Evolutionary conservation across 169 alveolate genomes (phyloP).

Genomic region (Perkinsus chesapeaki): DNA sequence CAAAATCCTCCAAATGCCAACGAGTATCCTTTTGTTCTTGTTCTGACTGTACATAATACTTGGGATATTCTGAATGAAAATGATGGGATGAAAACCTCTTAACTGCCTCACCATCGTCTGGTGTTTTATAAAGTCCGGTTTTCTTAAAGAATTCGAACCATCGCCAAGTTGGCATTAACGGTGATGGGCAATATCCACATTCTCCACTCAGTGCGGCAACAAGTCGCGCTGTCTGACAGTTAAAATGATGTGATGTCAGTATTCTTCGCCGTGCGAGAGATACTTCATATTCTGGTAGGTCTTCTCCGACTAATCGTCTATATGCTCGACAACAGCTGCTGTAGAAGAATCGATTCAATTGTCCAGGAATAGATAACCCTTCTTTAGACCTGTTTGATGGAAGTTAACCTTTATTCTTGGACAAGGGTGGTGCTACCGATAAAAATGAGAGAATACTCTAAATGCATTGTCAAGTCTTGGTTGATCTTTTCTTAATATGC

Average conservation of each 20-base stretch:
- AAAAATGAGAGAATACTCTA: background rate
- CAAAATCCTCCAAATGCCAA: background rate
- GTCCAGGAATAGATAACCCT: background rate
- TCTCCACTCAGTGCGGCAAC: background rate
- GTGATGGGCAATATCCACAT: background rate
- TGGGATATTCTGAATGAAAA: background rate
- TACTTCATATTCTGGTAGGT: background rate
- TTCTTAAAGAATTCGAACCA: background rate
- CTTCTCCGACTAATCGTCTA: background rate
- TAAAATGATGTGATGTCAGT: too few relatives aligned
- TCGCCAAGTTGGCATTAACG: background rate
- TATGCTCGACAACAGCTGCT: background rate
- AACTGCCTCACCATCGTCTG: background rate
- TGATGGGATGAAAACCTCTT: too few relatives aligned
- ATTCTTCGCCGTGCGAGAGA: too few relatives aligned
- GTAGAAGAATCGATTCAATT: background rate
- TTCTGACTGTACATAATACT: background rate
- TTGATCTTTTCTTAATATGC: background rate
- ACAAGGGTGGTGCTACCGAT: background rate
- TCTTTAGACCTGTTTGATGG: background rate
- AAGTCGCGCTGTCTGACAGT: background rate
- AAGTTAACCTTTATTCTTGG: background rate
- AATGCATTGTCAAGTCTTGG: background rate
- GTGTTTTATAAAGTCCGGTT: background rate
- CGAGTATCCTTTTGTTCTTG: background rate